Evolutionary conservation across 2,329 filamentous ascomycete genomes (phyloP).

Genomic region (Trichoderma sp.): DNA sequence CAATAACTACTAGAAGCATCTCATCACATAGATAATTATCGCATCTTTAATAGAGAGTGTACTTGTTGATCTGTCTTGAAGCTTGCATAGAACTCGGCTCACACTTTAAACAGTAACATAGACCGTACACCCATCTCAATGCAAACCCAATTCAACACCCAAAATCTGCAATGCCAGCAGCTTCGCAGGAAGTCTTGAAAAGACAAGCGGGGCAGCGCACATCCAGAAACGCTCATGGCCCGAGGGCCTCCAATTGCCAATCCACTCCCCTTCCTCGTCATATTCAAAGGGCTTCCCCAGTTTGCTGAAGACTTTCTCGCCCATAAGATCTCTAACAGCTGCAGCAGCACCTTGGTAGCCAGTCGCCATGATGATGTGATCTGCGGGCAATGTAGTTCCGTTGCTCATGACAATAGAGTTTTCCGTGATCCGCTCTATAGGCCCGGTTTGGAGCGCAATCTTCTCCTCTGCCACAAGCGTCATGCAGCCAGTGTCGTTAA

Average conservation of each 20-base stretch:
- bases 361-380: not conserved
- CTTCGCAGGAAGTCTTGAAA: not conserved
- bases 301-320: not conserved
- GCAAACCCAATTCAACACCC: not conserved
- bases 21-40: not conserved
- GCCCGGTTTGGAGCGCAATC: not conserved
- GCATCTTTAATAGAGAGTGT: fast-evolving
- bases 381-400: not conserved
- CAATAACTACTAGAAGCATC: not conserved
- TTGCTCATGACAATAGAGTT: not conserved
- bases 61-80: not conserved
- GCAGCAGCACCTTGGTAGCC: not conserved
- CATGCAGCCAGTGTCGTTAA: not conserved
- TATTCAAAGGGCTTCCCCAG: not conserved
- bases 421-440: not conserved
- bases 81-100: not conserved
- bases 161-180: not conserved
- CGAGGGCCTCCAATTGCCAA: not conserved
- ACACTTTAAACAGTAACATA: not conserved
- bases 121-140: not conserved
- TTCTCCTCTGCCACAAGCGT: not conserved
- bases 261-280: not conserved
- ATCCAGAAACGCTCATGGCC: not conserved
- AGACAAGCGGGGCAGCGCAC: not conserved
- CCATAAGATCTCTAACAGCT: not conserved